A percentile compares a stretch with the other conserved stretches of the same genome.
Evolutionary conservation across 805 yeast species (phyloP).

Genomic region (Komagataella mondaviorum): DNA sequence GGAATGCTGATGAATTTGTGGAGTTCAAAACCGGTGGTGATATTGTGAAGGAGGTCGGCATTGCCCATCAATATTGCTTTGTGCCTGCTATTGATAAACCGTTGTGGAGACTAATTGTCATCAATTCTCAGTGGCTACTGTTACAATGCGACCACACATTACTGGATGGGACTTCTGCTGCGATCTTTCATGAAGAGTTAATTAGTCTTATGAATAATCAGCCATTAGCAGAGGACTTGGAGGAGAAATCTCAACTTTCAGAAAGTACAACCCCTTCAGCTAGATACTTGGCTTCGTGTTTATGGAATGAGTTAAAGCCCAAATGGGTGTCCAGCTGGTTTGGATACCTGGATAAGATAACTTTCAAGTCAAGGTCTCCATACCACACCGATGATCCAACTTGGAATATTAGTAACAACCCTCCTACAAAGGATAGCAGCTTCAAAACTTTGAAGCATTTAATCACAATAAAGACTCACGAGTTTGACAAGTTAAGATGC

Average conservation of each 20-base stretch:
- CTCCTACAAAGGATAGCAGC: neutral
- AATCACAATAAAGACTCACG: neutral
- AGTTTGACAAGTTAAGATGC: neutral
- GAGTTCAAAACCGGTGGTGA: neutral
- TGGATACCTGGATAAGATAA: neutral
- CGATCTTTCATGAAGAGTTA: constrained; percentile 1
- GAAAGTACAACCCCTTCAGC: neutral
- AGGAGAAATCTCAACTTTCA: neutral
- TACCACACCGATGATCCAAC: neutral
- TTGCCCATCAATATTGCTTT: neutral
- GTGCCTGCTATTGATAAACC: neutral
- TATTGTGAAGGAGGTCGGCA: neutral
- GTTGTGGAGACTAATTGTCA: neutral
- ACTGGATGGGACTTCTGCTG: constrained; percentile 2
- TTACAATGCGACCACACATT: constrained; percentile 1
- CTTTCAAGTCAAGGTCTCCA: neutral
- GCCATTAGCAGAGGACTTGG: neutral
- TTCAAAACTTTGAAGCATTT: neutral
- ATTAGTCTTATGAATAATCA: neutral
- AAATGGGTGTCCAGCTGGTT: neutral
- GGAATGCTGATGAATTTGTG: neutral
- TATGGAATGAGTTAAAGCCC: neutral
- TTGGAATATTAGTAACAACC: neutral
- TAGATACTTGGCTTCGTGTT: neutral
- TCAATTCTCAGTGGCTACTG: neutral